These are phyloP conservation scores for Cystobasidium pallidum DNA, from an alignment of 1,284 basidiomycete genomes.

Conservation along the genomic window DNA sequence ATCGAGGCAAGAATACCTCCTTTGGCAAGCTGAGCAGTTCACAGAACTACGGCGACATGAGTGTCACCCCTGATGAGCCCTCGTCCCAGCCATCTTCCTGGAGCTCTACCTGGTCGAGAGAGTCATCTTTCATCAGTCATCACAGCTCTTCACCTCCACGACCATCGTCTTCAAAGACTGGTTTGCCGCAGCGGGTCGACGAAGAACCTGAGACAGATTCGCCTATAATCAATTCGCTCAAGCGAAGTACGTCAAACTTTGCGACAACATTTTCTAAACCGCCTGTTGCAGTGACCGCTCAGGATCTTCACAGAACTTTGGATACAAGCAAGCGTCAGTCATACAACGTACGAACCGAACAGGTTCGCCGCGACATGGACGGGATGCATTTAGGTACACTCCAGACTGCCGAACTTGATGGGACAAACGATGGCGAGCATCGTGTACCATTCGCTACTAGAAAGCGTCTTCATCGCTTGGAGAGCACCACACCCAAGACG, in stretches of 20 bases:
- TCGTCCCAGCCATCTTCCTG: conserved; percentile 6
- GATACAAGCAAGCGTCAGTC: background rate
- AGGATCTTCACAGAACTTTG: background rate
- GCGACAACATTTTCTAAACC: conserved; percentile 40
- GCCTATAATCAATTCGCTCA: conserved; percentile 29
- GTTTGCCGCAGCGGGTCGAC: background rate
- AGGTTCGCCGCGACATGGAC: background rate
- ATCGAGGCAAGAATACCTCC: background rate
- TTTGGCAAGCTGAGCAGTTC: too few species aligned
- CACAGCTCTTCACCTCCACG: background rate
- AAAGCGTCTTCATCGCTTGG: conserved; percentile 35
- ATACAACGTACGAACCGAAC: background rate
- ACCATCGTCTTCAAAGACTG: background rate
- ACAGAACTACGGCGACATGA: background rate
- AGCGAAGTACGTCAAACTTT: conserved; percentile 21
- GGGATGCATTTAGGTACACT: background rate
- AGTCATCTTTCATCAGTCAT: background rate
- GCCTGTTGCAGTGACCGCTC: background rate
- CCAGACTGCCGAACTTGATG: background rate
- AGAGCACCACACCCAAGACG: conserved; percentile 20
- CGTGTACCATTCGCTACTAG: conserved; percentile 13
- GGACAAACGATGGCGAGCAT: background rate
- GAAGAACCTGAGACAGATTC: conserved; percentile 22
- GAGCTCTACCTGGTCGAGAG: conserved; percentile 8
- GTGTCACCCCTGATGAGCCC: background rate